Base-by-base conservation (phyloP, 345 rosid species). In the Conringia planisiliqua region DNA sequence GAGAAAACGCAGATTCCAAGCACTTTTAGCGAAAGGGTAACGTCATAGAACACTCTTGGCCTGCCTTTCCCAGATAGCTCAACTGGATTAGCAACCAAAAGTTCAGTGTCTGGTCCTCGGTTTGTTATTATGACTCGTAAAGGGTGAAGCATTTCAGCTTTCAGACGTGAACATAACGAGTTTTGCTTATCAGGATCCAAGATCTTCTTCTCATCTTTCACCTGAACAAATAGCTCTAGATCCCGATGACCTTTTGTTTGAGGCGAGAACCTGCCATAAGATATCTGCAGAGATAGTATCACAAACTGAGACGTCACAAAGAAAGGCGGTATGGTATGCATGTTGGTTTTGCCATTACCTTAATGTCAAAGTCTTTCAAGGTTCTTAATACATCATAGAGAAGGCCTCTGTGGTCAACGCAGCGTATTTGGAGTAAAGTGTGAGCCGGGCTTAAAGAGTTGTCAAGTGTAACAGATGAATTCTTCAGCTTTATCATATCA, bases 71-170 rank as follows among this genome's bases (percentile, higher is more conserved):
- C 93, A 55, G 91, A 93, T 72, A 86, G 71, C 79, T 93, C 97
- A 38, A 89, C 98, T 32, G 97, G 98, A 79, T 89, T 90, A 47
- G 93, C 96, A 57, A 90, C 92, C 78, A 93, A 6, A 60, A 93
- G 87, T 74, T 93, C 97, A 7, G 87, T 84, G 77, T 90, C 95
- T 14, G 90, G 94, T 18, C 97, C 98, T 68, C 89, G 85, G 74
- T 85, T 82, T 20, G 93, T 78, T 65, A 90, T 79, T 33, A 89
- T 83, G 32, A 89, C 97, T 3, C 95, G 85, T 44, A 90, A 68
- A 17, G 97, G 97, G 47, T 92, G 96, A 80, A 90, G 88, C 93
- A 90, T 84, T 80, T 89, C 95, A 77, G 77, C 83, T 86, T 85
- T 92, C 73, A 90, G 57, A 30, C 86, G 81, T 54, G 84, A 85